Evolutionary conservation across 2,329 filamentous ascomycete species (phyloP).

Genomic region (Colletotrichum sp.): DNA sequence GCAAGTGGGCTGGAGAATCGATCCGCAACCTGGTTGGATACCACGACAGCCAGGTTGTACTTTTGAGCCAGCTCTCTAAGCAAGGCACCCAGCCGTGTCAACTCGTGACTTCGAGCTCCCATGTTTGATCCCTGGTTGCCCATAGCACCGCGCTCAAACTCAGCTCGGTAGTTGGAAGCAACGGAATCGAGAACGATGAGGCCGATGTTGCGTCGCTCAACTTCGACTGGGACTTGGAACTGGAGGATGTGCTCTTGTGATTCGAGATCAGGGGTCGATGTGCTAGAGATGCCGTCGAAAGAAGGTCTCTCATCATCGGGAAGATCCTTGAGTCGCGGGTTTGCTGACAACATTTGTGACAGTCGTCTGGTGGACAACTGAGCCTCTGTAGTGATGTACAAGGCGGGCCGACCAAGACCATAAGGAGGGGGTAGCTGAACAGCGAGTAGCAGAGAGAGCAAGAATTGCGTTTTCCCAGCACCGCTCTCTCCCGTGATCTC

Average conservation of each 20-base stretch:
- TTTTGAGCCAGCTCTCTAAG: conserved; percentile 77
- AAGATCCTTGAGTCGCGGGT: conserved; percentile 61
- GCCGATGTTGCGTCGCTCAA: conserved; percentile 77
- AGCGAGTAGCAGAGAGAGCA: conserved; percentile 83
- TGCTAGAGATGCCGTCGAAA: conserved; percentile 78
- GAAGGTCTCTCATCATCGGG: conserved; percentile 53
- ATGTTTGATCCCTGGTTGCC: conserved; percentile 60
- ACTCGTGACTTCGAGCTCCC: conserved; percentile 76
- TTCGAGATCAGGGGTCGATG: conserved; percentile 87
- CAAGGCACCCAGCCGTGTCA: conserved; percentile 77
- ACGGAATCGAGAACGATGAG: conserved; percentile 90
- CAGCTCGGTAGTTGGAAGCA: conserved; percentile 93
- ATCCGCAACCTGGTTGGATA: conserved; percentile 95
- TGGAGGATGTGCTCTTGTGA: conserved; percentile 93
- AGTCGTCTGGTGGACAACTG: conserved; percentile 83
- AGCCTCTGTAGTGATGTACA: conserved; percentile 95
- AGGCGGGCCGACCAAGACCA: conserved; percentile 73
- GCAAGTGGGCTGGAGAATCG: conserved; percentile 60
- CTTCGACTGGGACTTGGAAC: conserved; percentile 88
- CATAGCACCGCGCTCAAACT: conserved; percentile 70
- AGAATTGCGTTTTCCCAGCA: conserved; percentile 92
- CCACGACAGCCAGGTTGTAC: conserved; percentile 81
- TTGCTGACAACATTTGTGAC: conserved; percentile 73
- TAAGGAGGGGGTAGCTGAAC: conserved; percentile 79
- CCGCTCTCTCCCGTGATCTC: conserved; percentile 94